A percentile compares a stretch with the other conserved stretches of the same genome.
Evolutionary conservation across 768 basidiomycete genomes (phyloP).

Genomic region (Lyophyllum semitale): DNA sequence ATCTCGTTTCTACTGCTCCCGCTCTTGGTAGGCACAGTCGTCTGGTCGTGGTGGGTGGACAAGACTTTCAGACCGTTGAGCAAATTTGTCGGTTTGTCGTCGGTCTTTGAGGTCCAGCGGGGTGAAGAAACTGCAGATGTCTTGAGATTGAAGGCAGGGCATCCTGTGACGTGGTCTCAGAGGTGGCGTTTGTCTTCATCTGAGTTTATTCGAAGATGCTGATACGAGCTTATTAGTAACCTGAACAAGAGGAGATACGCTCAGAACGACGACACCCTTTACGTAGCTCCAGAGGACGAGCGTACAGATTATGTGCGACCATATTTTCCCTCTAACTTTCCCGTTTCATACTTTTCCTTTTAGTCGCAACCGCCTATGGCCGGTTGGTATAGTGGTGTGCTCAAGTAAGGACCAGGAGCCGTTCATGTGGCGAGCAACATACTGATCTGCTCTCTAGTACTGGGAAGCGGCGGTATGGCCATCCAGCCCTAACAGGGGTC

Average conservation of each 20-base stretch:
- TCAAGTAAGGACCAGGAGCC: slow-evolving; percentile 60
- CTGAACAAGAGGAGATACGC: slow-evolving; percentile 87
- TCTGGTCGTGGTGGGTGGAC: slow-evolving; percentile 83
- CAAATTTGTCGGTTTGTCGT: slow-evolving; percentile 82
- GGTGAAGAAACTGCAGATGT: slow-evolving; percentile 87
- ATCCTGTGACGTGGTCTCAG: slow-evolving; percentile 88
- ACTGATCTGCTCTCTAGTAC: slow-evolving; percentile 51
- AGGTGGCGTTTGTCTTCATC: slow-evolving; percentile 49
- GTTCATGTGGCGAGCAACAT: background rate
- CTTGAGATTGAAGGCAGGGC: slow-evolving; percentile 70
- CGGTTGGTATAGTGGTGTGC: slow-evolving; percentile 89
- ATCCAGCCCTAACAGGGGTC: slow-evolving; percentile 92
- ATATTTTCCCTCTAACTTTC: background rate
- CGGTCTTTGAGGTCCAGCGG: slow-evolving; percentile 85
- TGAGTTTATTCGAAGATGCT: background rate
- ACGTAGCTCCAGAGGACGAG: slow-evolving; percentile 94
- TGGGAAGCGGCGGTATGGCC: slow-evolving; percentile 92
- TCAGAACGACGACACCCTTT: slow-evolving; percentile 90
- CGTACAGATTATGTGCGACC: slow-evolving; percentile 84
- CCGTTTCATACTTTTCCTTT: slow-evolving; percentile 12
- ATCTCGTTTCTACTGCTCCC: slow-evolving; percentile 67
- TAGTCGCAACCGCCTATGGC: slow-evolving; percentile 97
- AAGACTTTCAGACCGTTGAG: slow-evolving; percentile 71
- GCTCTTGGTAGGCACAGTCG: slow-evolving; percentile 69
- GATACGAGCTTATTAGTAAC: slow-evolving; percentile 49